phyloP scores from a whole-genome alignment of 208 protist species.

The Trypanosoma grayi region DNA sequence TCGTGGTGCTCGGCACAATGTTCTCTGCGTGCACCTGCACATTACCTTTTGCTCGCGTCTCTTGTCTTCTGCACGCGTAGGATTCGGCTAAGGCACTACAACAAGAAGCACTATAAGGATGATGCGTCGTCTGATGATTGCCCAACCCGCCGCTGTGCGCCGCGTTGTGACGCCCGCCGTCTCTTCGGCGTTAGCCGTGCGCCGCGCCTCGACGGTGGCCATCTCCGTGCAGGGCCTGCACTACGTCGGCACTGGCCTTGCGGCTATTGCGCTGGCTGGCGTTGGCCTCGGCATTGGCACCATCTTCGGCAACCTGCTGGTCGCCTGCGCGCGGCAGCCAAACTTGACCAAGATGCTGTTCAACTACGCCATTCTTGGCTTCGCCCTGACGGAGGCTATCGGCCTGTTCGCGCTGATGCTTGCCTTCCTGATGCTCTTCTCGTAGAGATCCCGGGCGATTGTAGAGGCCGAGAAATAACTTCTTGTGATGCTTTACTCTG shows the following conservation, averaged over 20 bases:
- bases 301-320: conserved; percentile 79
- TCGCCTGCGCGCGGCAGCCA: conserved; percentile 86
- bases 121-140: conserved; percentile 73
- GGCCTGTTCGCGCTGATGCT: conserved; percentile 89
- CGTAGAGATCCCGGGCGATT: too few species aligned
- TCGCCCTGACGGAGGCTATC: conserved; percentile 89
- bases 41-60: background rate
- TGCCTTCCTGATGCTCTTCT: conserved; percentile 92
- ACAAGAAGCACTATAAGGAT: conserved; percentile 31
- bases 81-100: background rate
- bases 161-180: conserved; percentile 39
- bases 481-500: too few species aligned
- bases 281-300: conserved; percentile 89
- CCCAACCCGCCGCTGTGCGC: conserved; percentile 45
- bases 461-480: too few species aligned
- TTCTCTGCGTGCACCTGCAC: too few species aligned
- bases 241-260: conserved; percentile 86
- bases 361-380: conserved; percentile 91
- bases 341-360: conserved; percentile 90
- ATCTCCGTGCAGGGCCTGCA: conserved; percentile 86
- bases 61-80: background rate
- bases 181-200: conserved; percentile 34
- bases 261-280: conserved; percentile 83
- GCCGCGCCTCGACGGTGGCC: conserved; percentile 69
- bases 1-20: too few species aligned